A percentile compares a stretch with the other conserved stretches of the same genome.
Conservation (phyloP, 2,329 filamentous ascomycete genomes). For the Arthrobotrys megalospora region DNA sequence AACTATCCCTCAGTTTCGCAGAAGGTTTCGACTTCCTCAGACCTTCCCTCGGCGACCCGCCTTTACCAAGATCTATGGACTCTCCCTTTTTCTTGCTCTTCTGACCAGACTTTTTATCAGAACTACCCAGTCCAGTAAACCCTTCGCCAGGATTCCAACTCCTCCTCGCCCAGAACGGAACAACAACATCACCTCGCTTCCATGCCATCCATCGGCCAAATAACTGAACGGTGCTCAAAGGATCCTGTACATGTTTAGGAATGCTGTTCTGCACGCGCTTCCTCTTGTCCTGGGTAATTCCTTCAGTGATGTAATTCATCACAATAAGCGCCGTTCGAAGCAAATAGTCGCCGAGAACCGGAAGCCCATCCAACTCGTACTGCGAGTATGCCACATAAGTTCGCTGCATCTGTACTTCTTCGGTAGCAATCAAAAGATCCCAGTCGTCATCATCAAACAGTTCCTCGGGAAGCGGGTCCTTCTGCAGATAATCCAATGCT, state of each 20-base stretch:
- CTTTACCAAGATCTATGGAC: conserved; percentile 46
- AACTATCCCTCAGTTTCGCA: conserved; percentile 51
- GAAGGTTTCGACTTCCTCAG: conserved; percentile 55
- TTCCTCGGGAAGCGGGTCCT: conserved; percentile 75
- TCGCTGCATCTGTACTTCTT: conserved; percentile 76
- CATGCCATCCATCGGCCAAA: conserved; percentile 78
- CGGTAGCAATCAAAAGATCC: conserved; percentile 74
- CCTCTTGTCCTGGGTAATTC: conserved; percentile 73
- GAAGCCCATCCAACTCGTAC: conserved; percentile 63
- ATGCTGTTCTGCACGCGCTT: conserved; percentile 76
- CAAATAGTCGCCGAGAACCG: conserved; percentile 63
- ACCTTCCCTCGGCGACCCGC: conserved; percentile 53
- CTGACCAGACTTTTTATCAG: conserved; percentile 34
- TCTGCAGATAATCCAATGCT: conserved; percentile 75
- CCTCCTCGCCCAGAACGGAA: conserved; percentile 75
- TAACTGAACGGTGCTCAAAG: conserved; percentile 73
- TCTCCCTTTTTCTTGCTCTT: conserved; percentile 43
- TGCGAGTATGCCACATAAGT: conserved; percentile 68
- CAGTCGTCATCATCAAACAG: conserved; percentile 72
- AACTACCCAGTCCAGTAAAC: conserved; percentile 21
- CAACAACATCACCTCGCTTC: conserved; percentile 77
- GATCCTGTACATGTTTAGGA: conserved; percentile 75
- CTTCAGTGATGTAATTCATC: conserved; percentile 68
- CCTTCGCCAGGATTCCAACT: conserved; percentile 69
- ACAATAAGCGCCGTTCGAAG: conserved; percentile 63